A percentile compares a stretch with the other conserved stretches of the same genome.
phyloP scores from a whole-genome alignment of 805 yeast genomes.

The Barnettozyma populi region DNA sequence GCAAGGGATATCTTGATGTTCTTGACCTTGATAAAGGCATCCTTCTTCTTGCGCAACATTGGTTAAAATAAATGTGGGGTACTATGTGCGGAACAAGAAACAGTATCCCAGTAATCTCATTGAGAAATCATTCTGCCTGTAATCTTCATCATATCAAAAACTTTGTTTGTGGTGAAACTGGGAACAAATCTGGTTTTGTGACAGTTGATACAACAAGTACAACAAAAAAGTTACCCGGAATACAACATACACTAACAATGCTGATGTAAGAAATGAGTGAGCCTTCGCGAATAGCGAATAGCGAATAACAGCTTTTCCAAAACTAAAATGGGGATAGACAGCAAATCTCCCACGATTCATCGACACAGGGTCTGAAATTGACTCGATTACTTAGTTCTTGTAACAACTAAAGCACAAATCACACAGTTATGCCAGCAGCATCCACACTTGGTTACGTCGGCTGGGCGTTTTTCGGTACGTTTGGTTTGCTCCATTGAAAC shows the following conservation, averaged over 20 bases:
- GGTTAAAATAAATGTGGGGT: neutral
- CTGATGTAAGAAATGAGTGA: neutral
- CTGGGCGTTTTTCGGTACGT: conserved; percentile 36
- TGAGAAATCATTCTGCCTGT: neutral
- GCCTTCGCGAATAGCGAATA: neutral
- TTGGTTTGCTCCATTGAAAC: neutral
- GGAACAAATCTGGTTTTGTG: neutral
- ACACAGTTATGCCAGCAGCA: conserved; percentile 18
- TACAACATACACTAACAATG: too few relatives aligned
- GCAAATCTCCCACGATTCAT: neutral
- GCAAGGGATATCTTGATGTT: conserved; percentile 25
- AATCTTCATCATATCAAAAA: neutral
- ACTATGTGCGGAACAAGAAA: neutral
- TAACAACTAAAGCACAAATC: neutral
- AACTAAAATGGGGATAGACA: neutral
- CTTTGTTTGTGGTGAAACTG: neutral
- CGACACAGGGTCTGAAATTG: neutral
- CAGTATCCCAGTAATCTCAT: neutral
- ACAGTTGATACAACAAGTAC: too few relatives aligned
- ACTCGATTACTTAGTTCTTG: neutral
- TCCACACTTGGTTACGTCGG: conserved; percentile 28
- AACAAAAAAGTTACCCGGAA: too few relatives aligned
- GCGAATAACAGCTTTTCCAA: neutral
- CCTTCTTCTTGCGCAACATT: neutral
- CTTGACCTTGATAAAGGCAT: conserved; percentile 20